Base-by-base conservation (phyloP, 2,329 filamentous ascomycete genomes). In the Sclerotinia trifoliorum region DNA sequence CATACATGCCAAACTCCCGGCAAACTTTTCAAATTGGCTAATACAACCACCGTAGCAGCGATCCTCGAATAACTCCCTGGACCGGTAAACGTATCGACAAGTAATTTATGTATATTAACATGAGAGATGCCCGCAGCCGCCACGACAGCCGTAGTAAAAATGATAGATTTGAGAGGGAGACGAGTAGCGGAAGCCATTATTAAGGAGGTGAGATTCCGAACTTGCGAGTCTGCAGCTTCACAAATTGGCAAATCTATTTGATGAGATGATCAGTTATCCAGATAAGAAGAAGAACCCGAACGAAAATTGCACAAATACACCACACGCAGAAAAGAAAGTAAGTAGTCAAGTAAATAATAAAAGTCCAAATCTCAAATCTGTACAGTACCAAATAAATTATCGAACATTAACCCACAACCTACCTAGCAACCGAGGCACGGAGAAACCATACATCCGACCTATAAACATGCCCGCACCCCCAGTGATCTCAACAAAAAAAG, bases 1-100 rank as follows among this genome's bases (percentile, higher is more conserved):
- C 83, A 58, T 80, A 86, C 83, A 80, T 88, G 86, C 86, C 86
- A 89, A 21, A 85, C 80, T 44, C 84, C 81, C 0, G 86, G 86
- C 1, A 87, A 72, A 66, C 82, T 85, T 78, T 89, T 89, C 71
- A 87, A 71, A 71, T 88, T 89, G 24, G 81, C 71, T 21, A 86
- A 67, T 8, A 82, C 78, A 63, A 84, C 77, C 5, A 81, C 42
- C 5, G 81, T 39, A 11, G 72, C 71, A 13, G 73, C 60, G 49
- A 77, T 76, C 32, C 76, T 70, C 2, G 73, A 77, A 51, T 75
- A 74, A 39, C 69, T 75, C 3, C 75, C 77, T 10, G 77, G 75
- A 3, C 77, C 77, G 0, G 76, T 77, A 55, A 77, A 71, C 24
- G 69, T 70, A 42, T 68, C 70, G 11, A 69, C 24, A 8, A 77